A percentile compares a stretch with the other conserved stretches of the same genome.
Evolutionary conservation across 495 filamentous ascomycete species (phyloP).

Genomic region (Hypoxylon perforatum): DNA sequence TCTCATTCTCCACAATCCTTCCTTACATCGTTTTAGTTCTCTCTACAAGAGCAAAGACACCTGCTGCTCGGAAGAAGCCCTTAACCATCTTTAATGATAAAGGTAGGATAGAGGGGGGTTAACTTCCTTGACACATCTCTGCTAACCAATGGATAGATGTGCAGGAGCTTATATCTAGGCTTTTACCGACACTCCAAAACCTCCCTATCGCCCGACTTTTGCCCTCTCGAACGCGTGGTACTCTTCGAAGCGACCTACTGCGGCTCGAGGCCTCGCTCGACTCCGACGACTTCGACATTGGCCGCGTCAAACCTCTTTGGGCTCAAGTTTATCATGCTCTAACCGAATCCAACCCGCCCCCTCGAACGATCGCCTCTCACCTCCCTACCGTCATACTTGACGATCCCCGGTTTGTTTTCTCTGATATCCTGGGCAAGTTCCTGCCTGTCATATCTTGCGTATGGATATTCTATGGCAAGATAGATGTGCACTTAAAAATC

Average conservation of each 20-base stretch:
- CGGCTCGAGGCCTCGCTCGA: constrained; percentile 37
- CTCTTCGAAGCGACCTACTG: constrained; percentile 37
- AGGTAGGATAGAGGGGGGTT: constrained; percentile 37
- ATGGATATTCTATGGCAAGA: constrained; percentile 79
- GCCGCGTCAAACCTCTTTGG: constrained; percentile 49
- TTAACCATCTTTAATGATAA: constrained; percentile 46
- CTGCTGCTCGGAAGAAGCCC: constrained; percentile 35
- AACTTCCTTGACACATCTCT: constrained; percentile 24
- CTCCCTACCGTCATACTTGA: constrained; percentile 66
- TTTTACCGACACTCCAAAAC: constrained; percentile 22
- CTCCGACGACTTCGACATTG: constrained; percentile 50
- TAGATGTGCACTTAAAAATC: constrained; percentile 53
- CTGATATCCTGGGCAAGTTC: constrained; percentile 74
- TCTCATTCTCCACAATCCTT: too few species aligned
- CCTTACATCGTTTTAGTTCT: constrained; percentile 44
- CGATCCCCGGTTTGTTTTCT: constrained; percentile 65
- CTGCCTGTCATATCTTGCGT: constrained; percentile 80
- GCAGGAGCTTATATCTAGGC: background rate
- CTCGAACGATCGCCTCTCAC: constrained; percentile 48
- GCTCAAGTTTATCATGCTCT: constrained; percentile 42
- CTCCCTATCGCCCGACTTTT: constrained; percentile 29
- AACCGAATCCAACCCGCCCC: constrained; percentile 49
- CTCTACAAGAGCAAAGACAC: constrained; percentile 37
- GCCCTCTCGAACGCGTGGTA: constrained; percentile 23
- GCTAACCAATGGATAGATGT: constrained; percentile 36